Percentiles rank a stretch among this genome's conserved stretches.
These are phyloP conservation scores for Nicotiana attenuata DNA, from an alignment of 257 asterid genomes.

Conservation along the genomic window DNA sequence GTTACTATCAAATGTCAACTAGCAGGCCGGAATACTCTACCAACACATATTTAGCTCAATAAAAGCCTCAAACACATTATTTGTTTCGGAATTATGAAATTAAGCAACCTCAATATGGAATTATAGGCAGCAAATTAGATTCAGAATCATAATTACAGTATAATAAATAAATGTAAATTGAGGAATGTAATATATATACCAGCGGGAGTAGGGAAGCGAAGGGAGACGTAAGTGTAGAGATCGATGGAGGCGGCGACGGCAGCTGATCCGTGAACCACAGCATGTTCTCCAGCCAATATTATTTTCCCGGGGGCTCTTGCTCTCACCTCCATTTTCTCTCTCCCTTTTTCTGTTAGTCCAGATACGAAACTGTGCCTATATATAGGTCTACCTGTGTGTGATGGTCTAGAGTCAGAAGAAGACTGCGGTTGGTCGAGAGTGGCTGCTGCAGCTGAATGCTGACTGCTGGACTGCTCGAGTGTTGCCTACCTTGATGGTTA, in stretches of 20 bases:
- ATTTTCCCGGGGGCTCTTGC: conserved; percentile 97
- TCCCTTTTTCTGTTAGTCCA: neutral
- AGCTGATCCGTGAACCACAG: conserved; percentile 94
- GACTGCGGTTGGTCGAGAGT: neutral
- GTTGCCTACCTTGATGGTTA: neutral
- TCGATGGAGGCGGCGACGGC: conserved; percentile 98
- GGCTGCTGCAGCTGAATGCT: neutral
- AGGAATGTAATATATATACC: conserved; percentile 28
- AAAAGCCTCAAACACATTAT: neutral
- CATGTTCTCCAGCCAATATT: conserved; percentile 95
- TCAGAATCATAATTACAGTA: neutral
- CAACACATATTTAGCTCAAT: neutral
- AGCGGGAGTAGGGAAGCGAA: conserved; percentile 76
- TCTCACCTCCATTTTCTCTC: conserved; percentile 70
- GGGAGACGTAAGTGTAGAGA: conserved; percentile 84
- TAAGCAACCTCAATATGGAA: neutral
- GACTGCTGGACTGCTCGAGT: neutral
- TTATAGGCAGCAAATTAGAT: neutral
- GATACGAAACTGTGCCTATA: neutral
- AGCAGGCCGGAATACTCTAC: neutral
- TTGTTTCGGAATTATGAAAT: neutral
- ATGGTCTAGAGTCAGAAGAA: neutral
- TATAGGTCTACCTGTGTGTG: neutral
- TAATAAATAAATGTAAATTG: neutral
- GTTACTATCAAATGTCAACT: neutral